phyloP scores from a whole-genome alignment of 1,284 basidiomycete species.

The Ganoderma boninense region DNA sequence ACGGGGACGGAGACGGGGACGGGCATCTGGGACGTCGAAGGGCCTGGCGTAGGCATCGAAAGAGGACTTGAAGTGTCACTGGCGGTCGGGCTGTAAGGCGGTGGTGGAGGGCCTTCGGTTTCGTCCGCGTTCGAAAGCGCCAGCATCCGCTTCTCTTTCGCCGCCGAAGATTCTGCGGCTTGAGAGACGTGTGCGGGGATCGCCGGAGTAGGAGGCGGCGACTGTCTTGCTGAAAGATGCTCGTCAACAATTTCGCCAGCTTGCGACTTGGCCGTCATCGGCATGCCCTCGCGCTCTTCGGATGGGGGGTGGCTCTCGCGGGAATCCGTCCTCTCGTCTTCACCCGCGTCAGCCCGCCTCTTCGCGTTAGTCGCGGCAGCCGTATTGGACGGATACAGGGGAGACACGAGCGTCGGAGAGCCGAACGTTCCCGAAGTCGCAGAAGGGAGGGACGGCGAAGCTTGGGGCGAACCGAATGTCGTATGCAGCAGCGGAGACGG shows the following conservation, averaged over 20 bases:
- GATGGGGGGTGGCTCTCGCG: neutral
- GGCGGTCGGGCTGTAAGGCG: slow-evolving; percentile 27
- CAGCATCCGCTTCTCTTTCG: slow-evolving; percentile 29
- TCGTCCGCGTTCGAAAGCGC: slow-evolving; percentile 24
- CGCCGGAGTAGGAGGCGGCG: slow-evolving; percentile 22
- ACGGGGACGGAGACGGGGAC: too few relatives aligned
- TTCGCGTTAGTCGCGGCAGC: slow-evolving; percentile 46
- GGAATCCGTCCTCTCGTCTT: slow-evolving; percentile 12
- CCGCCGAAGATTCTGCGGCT: slow-evolving; percentile 10
- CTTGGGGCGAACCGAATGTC: slow-evolving; percentile 57
- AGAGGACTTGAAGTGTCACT: neutral
- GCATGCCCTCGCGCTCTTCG: slow-evolving; percentile 10
- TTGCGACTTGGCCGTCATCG: slow-evolving; percentile 25
- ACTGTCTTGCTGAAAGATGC: slow-evolving; percentile 1
- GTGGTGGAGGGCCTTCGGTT: slow-evolving; percentile 20
- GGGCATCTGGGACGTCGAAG: slow-evolving; percentile 14
- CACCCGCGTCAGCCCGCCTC: slow-evolving; percentile 40
- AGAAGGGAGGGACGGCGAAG: slow-evolving; percentile 43
- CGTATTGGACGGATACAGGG: slow-evolving; percentile 29
- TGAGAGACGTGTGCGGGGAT: slow-evolving; percentile 5
- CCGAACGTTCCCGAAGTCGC: slow-evolving; percentile 33
- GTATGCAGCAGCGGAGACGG: slow-evolving; percentile 60
- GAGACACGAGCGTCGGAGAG: slow-evolving; percentile 33
- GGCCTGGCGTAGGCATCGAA: neutral
- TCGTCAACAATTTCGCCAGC: slow-evolving; percentile 23